These are phyloP conservation scores for Tuber umbilicatum DNA, from an alignment of 495 filamentous ascomycete species.

Conservation along the genomic window DNA sequence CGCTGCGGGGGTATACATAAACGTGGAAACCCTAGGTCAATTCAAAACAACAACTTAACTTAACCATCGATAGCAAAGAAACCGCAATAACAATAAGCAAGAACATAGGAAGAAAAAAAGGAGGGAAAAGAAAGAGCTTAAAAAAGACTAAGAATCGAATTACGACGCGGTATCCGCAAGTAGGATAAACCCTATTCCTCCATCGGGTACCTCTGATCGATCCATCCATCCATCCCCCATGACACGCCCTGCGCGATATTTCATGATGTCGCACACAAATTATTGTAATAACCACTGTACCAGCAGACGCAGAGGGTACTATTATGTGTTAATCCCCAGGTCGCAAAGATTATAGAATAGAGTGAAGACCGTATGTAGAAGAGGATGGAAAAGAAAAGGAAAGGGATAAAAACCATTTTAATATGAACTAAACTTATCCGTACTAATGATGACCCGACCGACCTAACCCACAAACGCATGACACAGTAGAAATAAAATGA, in stretches of 20 bases:
- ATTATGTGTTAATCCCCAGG: not conserved
- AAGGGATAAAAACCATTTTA: not conserved
- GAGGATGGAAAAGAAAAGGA: no score
- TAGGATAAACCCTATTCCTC: not conserved
- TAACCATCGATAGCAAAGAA: not conserved
- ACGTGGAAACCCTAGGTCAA: not conserved
- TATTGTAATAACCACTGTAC: not conserved
- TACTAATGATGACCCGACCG: not conserved
- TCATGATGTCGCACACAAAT: not conserved
- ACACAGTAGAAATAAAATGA: not conserved
- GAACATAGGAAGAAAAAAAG: not conserved
- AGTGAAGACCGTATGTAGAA: not conserved
- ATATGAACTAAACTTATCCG: not conserved
- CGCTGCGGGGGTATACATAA: not conserved
- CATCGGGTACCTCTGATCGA: not conserved
- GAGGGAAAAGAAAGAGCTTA: not conserved
- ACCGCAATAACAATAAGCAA: not conserved
- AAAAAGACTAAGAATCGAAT: not conserved
- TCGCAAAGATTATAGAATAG: not conserved
- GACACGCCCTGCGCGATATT: not conserved
- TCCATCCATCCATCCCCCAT: not conserved
- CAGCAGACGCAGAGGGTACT: not conserved
- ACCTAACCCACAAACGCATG: not conserved
- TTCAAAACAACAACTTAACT: not conserved
- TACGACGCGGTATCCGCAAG: not conserved